These are phyloP conservation scores for Trichosporon coremiiforme DNA, from an alignment of 1,284 basidiomycete genomes.

Conservation along the genomic window DNA sequence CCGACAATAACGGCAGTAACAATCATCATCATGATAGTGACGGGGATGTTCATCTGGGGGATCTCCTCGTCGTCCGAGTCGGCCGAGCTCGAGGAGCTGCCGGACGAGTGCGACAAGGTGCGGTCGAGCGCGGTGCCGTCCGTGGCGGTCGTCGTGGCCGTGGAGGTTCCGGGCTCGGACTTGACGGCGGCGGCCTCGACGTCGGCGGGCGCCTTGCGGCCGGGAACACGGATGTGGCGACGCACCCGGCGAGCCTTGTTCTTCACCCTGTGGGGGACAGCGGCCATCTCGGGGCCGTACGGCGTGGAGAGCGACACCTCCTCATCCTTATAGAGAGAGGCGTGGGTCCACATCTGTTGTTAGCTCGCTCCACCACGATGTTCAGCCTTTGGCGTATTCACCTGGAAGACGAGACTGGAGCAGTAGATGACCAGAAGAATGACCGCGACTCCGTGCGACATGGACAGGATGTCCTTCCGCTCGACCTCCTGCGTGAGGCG, in stretches of 20 bases:
- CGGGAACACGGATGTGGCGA: background rate
- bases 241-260: constrained; percentile 21
- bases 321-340: constrained; percentile 64
- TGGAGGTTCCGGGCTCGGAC: background rate
- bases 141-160: no score
- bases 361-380: background rate
- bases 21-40: constrained; percentile 54
- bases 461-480: constrained; percentile 63
- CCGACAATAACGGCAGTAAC: constrained; percentile 55
- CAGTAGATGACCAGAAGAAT: constrained; percentile 72
- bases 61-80: constrained; percentile 52
- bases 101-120: background rate
- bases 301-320: constrained; percentile 41
- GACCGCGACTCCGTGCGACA: constrained; percentile 79
- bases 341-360: constrained; percentile 76
- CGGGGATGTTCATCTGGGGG: constrained; percentile 60
- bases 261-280: constrained; percentile 33
- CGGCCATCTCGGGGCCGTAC: constrained; percentile 45
- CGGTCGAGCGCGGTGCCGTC: background rate
- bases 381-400: background rate
- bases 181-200: constrained; percentile 3
- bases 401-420: constrained; percentile 76
- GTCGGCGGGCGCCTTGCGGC: background rate
- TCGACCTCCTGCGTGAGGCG: constrained; percentile 52
- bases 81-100: constrained; percentile 3